Evolutionary conservation across 352 stramenopile species (phyloP).

Genomic region (Globisporangium iwayamae): DNA sequence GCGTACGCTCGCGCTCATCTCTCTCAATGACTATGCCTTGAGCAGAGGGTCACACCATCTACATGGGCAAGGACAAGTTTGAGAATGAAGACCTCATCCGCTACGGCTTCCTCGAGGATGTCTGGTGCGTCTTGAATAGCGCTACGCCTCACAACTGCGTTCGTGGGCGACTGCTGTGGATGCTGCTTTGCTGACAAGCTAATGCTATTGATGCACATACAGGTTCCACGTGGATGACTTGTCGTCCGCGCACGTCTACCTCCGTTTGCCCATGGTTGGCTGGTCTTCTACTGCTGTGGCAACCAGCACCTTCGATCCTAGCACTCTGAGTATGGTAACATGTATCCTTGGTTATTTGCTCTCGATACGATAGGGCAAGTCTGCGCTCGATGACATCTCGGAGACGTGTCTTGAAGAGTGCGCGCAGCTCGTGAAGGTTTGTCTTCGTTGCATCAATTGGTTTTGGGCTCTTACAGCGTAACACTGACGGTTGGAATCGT

Average conservation of each 20-base stretch:
- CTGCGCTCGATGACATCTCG: constrained; percentile 75
- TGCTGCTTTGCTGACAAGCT: background rate
- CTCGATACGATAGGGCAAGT: constrained; percentile 42
- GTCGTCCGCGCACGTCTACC: constrained; percentile 97
- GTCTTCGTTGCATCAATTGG: background rate
- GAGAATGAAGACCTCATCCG: constrained; percentile 99
- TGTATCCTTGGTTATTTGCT: background rate
- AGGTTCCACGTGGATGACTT: constrained; percentile 98
- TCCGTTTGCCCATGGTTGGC: constrained; percentile 86
- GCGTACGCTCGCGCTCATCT: background rate
- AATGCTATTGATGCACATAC: background rate
- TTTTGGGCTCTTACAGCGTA: background rate
- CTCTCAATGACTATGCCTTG: background rate
- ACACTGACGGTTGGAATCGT: background rate
- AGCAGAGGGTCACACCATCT: constrained; percentile 89
- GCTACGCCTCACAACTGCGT: background rate
- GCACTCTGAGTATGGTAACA: background rate
- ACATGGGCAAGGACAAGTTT: constrained; percentile 99
- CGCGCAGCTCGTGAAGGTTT: constrained; percentile 89
- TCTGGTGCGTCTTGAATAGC: constrained; percentile 56
- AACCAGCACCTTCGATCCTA: background rate
- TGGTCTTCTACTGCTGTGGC: background rate
- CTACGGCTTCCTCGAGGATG: constrained; percentile 94
- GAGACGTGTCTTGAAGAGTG: constrained; percentile 85
- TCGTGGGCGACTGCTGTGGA: background rate